Conservation (phyloP, 108 stramenopile genomes). For the Cyclotella kingstonii region DNA sequence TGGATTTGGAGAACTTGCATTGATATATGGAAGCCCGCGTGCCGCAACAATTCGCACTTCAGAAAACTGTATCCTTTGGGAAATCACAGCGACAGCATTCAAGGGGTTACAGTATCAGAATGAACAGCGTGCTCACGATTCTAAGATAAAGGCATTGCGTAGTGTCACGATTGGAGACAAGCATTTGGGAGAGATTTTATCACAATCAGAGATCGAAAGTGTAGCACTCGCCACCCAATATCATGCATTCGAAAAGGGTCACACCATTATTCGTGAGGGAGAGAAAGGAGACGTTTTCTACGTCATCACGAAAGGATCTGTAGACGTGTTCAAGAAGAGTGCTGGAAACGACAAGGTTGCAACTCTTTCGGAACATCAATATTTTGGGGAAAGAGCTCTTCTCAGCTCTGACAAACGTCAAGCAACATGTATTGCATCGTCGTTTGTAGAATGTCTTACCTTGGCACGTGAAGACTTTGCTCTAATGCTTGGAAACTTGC, state of each 20-base stretch:
- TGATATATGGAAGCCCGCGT: constrained; percentile 71
- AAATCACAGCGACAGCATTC: constrained; percentile 28
- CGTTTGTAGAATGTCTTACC: constrained; percentile 35
- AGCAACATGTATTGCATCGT: constrained; percentile 62
- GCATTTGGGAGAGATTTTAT: constrained; percentile 46
- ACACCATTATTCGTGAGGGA: constrained; percentile 82
- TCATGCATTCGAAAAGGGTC: constrained; percentile 58
- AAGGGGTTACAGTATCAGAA: constrained; percentile 38
- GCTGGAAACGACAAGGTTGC: constrained; percentile 37
- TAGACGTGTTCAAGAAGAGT: constrained; percentile 45
- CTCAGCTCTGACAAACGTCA: constrained; percentile 53
- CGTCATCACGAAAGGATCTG: constrained; percentile 67
- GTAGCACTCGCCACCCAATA: constrained; percentile 52
- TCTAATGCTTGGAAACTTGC: constrained; percentile 56
- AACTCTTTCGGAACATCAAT: constrained; percentile 59
- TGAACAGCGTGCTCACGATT: constrained; percentile 26
- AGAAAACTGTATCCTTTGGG: constrained; percentile 34
- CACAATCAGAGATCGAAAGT: constrained; percentile 48
- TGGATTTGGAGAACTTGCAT: constrained; percentile 74
- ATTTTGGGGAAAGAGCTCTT: constrained; percentile 82
- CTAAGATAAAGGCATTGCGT: constrained; percentile 52
- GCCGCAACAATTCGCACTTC: constrained; percentile 55
- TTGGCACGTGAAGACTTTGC: constrained; percentile 60
- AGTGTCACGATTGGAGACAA: constrained; percentile 57
- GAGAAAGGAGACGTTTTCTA: constrained; percentile 86